Conservation (phyloP, 2,329 filamentous ascomycete genomes). For the Ophiosphaerella herpotricha region DNA sequence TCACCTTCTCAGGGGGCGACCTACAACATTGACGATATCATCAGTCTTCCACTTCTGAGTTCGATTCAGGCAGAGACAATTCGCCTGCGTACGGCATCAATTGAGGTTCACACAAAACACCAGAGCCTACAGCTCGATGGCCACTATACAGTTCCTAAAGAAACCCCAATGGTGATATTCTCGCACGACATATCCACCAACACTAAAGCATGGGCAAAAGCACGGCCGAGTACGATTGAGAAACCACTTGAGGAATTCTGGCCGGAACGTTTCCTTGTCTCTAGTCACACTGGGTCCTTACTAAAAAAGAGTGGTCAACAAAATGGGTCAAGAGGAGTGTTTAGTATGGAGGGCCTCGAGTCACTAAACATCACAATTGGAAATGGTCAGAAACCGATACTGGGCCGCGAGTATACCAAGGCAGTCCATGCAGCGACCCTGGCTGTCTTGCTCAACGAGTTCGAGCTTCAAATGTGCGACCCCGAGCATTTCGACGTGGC, state of each 20-base stretch:
- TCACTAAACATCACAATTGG: constrained; percentile 12
- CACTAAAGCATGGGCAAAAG: constrained; percentile 25
- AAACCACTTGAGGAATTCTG: constrained; percentile 33
- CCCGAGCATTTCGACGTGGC: constrained; percentile 18
- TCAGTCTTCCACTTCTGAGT: constrained; percentile 22
- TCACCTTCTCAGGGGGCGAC: constrained; percentile 8
- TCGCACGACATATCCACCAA: constrained; percentile 33
- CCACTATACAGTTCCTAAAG: constrained; percentile 24
- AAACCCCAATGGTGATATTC: constrained; percentile 20
- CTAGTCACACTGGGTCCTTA: constrained; percentile 4
- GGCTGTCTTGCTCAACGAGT: constrained; percentile 28
- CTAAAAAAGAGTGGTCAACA: neutral
- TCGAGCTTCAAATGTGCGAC: constrained; percentile 34
- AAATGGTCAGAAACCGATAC: constrained; percentile 2
- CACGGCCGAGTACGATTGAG: constrained; percentile 16
- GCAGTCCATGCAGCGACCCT: constrained; percentile 29
- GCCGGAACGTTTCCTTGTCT: constrained; percentile 29
- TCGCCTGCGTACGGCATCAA: constrained; percentile 24
- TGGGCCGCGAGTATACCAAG: constrained; percentile 19
- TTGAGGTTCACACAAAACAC: constrained; percentile 12
- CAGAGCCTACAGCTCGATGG: constrained; percentile 20
- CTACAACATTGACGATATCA: constrained; percentile 23
- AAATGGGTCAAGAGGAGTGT: neutral
- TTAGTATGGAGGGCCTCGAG: constrained; percentile 24
- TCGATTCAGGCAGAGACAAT: constrained; percentile 32